Base-by-base conservation (phyloP, 352 stramenopile genomes). In the Blastocystis sp. region DNA sequence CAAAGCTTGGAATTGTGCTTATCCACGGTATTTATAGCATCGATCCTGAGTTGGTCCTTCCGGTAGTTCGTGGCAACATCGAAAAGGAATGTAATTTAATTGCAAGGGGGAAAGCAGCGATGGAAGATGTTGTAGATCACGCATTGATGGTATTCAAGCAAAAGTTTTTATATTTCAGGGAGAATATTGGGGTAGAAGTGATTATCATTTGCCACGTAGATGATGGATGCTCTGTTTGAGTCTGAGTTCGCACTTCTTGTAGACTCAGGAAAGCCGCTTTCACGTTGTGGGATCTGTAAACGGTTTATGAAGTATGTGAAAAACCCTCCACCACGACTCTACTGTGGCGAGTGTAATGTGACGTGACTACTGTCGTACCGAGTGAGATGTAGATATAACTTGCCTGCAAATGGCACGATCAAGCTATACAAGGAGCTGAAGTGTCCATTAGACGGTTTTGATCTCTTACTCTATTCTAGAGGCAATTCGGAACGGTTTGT, bases 281-380 rank as follows among this genome's bases (percentile, higher is more conserved):
- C 90, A 2, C 93, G 91, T 69, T 93, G 92, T 89, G 92, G 91
- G 2, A 93, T 93, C 50, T 93, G 91, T 80, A 89, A 87, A 26
- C 87, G 91, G 3, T 93, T 92, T 87, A 93, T 93, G 92, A 91
- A 92, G 62, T 93, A 93, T 53, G 91, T 93, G 26, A 90, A 90
- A 53, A 76, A 91, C 34, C 90, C 91, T 26, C 91, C 91, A 11
- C 91, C 92, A 61, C 89, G 92, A 50, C 79, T 93, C 59, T 90
- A 93, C 73, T 93, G 92, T 62, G 45, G 68, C 0, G 90, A 87
- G n/a, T 93, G 91, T 76, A 91, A 93, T 56, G 89, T 92, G 55
- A 93, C 91, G 39, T 93, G 92, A 55, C 68, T 90, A 8, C 23
- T 20, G 11, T 11, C 7, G 13, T 7, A 90, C 91, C n/a, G 7